Percentiles rank a stretch among this genome's conserved stretches.
phyloP scores from a whole-genome alignment of 2,329 filamentous ascomycete genomes.

The Furcasterigmium sp. region DNA sequence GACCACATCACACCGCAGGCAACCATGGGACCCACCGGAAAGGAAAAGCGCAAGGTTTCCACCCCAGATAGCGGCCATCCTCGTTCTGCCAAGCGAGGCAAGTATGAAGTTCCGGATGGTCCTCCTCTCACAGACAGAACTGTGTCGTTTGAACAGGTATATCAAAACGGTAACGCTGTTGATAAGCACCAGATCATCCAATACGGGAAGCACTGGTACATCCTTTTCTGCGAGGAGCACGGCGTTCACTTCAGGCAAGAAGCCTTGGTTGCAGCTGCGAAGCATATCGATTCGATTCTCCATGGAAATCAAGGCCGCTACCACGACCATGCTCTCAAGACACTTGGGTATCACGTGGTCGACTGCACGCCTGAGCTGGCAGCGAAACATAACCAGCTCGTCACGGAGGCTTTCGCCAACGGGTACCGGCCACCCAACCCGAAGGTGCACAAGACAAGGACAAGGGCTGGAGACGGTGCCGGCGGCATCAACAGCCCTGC shows the following conservation, averaged over 20 bases:
- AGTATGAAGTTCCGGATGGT: too few relatives aligned
- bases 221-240: conserved; percentile 15
- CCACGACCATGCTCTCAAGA: conserved; percentile 7
- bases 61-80: too few relatives aligned
- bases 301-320: conserved; percentile 9
- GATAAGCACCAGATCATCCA: conserved; percentile 14
- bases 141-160: conserved; percentile 14
- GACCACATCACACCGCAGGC: too few relatives aligned
- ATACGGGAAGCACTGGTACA: conserved; percentile 11
- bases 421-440: conserved; percentile 12
- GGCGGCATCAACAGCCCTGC: too few relatives aligned
- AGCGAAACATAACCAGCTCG: conserved; percentile 10
- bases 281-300: conserved; percentile 10
- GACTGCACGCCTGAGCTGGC: conserved; percentile 10
- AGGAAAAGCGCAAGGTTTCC: too few relatives aligned
- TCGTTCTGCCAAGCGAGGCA: too few relatives aligned
- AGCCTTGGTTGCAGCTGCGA: conserved; percentile 10
- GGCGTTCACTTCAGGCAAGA: conserved; percentile 13
- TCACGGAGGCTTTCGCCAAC: conserved; percentile 9
- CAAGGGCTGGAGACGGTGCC: too few relatives aligned
- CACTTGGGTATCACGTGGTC: conserved; percentile 11
- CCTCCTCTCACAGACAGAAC: conserved; percentile 11
- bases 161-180: conserved; percentile 12
- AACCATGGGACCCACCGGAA: too few relatives aligned
- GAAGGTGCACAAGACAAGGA: conserved; percentile 3